Base-by-base conservation (phyloP, 306 rosid genomes). In the Prosopis cineraria region DNA sequence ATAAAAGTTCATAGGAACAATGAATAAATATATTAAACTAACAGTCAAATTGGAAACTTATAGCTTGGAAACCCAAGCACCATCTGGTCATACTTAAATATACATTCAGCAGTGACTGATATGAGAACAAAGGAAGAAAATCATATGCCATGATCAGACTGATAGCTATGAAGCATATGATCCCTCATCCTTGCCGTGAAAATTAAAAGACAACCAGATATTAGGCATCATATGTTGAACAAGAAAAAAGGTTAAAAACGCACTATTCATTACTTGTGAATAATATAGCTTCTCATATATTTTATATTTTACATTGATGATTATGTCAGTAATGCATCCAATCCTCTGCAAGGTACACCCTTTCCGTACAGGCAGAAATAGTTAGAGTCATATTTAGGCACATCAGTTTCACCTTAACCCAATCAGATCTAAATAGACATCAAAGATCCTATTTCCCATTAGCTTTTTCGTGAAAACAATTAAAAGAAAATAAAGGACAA, bases 1-100 rank as follows among this genome's bases (percentile, higher is more conserved):
- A 63, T 81, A 78, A 71, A 84, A 82, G 55, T 74, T 44, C 63
- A 47, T 33, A 47, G 63, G 40, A 19, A 75, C 50, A 29, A 78
- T 19, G 47, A 86, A 60, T 78, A 74, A 70, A 65, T 20, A 72
- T 30, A 60, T 53, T 20, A 27, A 65, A 52, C 72, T 59, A 60
- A 48, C 19, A 50, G 3, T 22, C 55, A 70, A 71, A 73, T 67
- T 79, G 55, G 60, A 72, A 56, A 34, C 65, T 58, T 36, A 27
- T 27, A 27, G 65, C 65, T 27, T 58, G 33, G 65, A 58, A 58
- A 58, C 8, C 36, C 27, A 25, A 58, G 34, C n/a, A 5, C 65
- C 33, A 27, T 25, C 9, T n/a, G 27, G 36, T 12, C 36, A 27
- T 25, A 58, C 65, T 58, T 29, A 25, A 11, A 58, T 22, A 47